These are phyloP conservation scores for Vigna mungo DNA, from an alignment of 306 rosid genomes.

Conservation along the genomic window DNA sequence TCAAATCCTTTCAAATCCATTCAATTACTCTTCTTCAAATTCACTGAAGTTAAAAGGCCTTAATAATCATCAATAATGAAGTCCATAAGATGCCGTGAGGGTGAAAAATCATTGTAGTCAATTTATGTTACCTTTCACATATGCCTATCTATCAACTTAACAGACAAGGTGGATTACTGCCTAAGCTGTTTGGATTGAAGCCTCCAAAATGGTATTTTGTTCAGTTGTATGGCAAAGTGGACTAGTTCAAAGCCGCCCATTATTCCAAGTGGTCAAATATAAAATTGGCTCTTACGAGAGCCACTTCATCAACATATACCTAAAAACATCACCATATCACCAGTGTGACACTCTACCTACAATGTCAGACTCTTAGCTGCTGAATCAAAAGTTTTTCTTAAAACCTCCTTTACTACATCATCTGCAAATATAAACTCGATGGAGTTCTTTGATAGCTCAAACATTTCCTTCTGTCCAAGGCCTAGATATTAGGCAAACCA, in stretches of 20 bases:
- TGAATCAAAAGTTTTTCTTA: slow-evolving; percentile 54
- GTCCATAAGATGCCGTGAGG: neutral
- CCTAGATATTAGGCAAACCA: slow-evolving; percentile 54
- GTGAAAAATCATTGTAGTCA: no score
- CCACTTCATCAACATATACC: slow-evolving; percentile 22
- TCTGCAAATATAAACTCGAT: slow-evolving; percentile 73
- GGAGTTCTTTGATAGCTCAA: slow-evolving; percentile 76
- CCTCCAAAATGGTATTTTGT: neutral
- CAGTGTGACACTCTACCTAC: slow-evolving; percentile 28
- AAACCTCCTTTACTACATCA: slow-evolving; percentile 61
- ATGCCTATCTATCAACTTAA: neutral
- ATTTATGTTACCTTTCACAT: neutral
- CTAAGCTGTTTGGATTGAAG: slow-evolving; percentile 14
- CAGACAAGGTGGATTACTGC: neutral
- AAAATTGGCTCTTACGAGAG: slow-evolving; percentile 8
- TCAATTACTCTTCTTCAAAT: no score
- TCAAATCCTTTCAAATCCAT: no score
- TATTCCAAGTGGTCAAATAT: slow-evolving; percentile 16
- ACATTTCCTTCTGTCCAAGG: slow-evolving; percentile 75
- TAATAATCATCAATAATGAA: neutral
- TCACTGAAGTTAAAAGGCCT: no score
- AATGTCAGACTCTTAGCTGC: slow-evolving; percentile 51
- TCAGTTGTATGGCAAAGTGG: slow-evolving; percentile 24
- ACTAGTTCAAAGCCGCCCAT: slow-evolving; percentile 31
- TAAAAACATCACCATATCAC: slow-evolving; percentile 19